Conservation (phyloP, 345 rosid genomes). For the Stellera chamaejasme region DNA sequence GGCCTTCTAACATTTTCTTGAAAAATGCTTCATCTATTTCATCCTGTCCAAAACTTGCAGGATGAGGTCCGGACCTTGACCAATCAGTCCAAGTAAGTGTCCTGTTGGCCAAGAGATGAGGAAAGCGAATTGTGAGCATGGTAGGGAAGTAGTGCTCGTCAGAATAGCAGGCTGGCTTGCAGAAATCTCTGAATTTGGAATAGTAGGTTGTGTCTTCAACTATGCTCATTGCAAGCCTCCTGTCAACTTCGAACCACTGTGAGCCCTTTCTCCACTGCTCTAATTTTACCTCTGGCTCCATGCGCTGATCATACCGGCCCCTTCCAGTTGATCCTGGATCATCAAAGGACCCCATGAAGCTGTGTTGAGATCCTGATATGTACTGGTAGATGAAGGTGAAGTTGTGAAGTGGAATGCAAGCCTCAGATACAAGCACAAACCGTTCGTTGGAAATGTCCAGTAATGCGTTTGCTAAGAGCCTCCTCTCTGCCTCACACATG, state of each 20-base stretch:
- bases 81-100: constrained; percentile 49
- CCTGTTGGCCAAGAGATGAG: constrained; percentile 41
- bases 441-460: constrained; percentile 51
- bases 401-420: constrained; percentile 52
- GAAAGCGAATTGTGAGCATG: constrained; percentile 36
- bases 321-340: constrained; percentile 43
- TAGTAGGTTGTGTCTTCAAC: constrained; percentile 33
- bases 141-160: constrained; percentile 61
- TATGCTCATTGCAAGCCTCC: constrained; percentile 31
- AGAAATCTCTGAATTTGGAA: constrained; percentile 41
- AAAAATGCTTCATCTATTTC: constrained; percentile 32
- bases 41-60: constrained; percentile 33
- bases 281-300: constrained; percentile 41
- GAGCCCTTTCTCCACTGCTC: constrained; percentile 57
- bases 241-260: constrained; percentile 49
- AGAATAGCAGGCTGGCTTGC: constrained; percentile 43
- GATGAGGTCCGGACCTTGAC: constrained; percentile 53
- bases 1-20: constrained; percentile 19
- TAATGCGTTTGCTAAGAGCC: constrained; percentile 52
- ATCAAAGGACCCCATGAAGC: constrained; percentile 46
- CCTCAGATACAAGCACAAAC: constrained; percentile 48
- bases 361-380: constrained; percentile 27
- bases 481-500: constrained; percentile 55
- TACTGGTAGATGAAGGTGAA: constrained; percentile 31
- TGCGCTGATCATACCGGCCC: constrained; percentile 36